These are phyloP conservation scores for Mollisia scopiformis DNA, from an alignment of 2,329 filamentous ascomycete species.

Conservation along the genomic window DNA sequence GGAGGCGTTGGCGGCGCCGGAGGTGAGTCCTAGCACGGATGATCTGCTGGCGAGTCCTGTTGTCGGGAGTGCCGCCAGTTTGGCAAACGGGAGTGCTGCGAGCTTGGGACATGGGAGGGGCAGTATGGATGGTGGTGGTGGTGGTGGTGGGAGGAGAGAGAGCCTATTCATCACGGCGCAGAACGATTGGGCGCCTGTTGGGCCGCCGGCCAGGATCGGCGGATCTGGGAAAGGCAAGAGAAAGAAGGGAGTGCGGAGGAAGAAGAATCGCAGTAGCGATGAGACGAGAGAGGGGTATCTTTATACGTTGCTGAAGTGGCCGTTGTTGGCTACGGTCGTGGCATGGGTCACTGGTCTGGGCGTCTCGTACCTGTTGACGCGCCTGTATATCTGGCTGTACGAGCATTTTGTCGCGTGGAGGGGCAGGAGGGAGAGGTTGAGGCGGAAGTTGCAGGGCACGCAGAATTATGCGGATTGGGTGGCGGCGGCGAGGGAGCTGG, in stretches of 20 bases:
- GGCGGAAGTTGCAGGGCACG: slow-evolving; percentile 71
- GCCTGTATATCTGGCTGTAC: slow-evolving; percentile 89
- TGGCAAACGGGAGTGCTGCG: background rate
- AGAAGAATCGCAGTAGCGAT: slow-evolving; percentile 64
- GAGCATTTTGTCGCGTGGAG: slow-evolving; percentile 92
- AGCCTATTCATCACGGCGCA: slow-evolving; percentile 77
- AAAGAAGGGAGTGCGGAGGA: slow-evolving; percentile 29
- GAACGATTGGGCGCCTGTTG: slow-evolving; percentile 94
- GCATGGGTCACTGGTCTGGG: slow-evolving; percentile 79
- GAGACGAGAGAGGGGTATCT: slow-evolving; percentile 94
- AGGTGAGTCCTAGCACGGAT: slow-evolving; percentile 66
- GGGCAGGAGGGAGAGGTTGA: slow-evolving; percentile 72
- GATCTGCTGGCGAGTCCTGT: slow-evolving; percentile 42
- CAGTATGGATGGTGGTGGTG: slow-evolving; percentile 11
- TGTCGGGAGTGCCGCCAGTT: background rate
- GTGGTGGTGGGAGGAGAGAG: slow-evolving; percentile 18
- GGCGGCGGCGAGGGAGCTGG: slow-evolving; percentile 74
- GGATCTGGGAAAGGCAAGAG: slow-evolving; percentile 42
- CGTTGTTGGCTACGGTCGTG: slow-evolving; percentile 77
- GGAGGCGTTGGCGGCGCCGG: slow-evolving; percentile 79
- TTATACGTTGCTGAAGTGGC: slow-evolving; percentile 90
- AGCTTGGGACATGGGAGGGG: slow-evolving; percentile 8
- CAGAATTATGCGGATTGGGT: slow-evolving; percentile 85
- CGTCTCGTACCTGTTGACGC: slow-evolving; percentile 75
- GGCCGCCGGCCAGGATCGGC: slow-evolving; percentile 44